Evolutionary conservation across 805 yeast species (phyloP).

Genomic region (Myxozyma mucilagina): DNA sequence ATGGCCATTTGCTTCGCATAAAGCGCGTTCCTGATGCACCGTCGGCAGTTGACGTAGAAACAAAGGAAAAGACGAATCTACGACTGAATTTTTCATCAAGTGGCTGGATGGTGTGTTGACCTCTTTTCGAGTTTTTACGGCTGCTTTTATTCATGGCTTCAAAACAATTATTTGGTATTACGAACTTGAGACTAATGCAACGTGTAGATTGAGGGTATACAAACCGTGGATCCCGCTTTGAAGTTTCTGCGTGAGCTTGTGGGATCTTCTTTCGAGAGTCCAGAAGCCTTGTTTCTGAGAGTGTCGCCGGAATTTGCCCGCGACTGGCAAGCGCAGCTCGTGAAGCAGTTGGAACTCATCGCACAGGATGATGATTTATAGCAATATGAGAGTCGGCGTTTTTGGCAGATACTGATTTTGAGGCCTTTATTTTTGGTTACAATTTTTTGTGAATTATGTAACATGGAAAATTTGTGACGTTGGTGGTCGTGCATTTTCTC

Average conservation of each 20-base stretch:
- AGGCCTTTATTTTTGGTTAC: background rate
- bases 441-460: background rate
- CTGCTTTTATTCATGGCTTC: no score
- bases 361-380: background rate
- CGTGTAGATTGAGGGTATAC: conserved; percentile 11
- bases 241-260: background rate
- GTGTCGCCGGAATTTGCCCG: conserved; percentile 24
- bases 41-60: conserved; percentile 12
- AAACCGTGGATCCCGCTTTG: background rate
- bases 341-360: conserved; percentile 4
- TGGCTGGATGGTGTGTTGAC: conserved; percentile 25
- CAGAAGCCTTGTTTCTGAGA: conserved; percentile 12
- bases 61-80: conserved; percentile 16
- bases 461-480: no score
- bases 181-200: background rate
- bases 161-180: no score
- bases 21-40: background rate
- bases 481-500: background rate
- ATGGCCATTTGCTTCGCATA: conserved; percentile 11
- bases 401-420: background rate
- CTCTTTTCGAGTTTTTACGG: background rate
- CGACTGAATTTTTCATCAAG: conserved; percentile 16
- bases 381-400: background rate
- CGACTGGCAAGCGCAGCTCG: conserved; percentile 19
- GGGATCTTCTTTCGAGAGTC: conserved; percentile 20